A percentile compares a stretch with the other conserved stretches of the same genome.
Conservation (phyloP, 139 green algal genomes). For the Diplosphaera chodatii region DNA sequence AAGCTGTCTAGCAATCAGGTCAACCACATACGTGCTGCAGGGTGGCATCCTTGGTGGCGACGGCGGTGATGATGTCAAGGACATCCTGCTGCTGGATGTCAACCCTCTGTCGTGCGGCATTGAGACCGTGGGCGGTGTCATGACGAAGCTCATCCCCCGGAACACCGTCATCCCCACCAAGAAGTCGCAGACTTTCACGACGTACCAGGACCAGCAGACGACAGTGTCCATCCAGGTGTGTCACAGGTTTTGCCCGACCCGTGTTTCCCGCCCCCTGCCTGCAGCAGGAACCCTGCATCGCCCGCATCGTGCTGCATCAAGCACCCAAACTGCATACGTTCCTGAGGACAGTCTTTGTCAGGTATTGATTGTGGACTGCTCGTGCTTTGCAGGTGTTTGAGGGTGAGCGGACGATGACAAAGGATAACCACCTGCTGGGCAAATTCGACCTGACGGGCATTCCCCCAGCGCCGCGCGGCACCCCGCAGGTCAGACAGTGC, state of each 20-base stretch:
- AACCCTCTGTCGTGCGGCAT: conserved; percentile 88
- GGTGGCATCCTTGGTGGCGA: conserved; percentile 80
- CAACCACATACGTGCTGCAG: no score
- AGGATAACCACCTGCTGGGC: conserved; percentile 93
- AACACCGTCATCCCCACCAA: conserved; percentile 95
- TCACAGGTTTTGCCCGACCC: not conserved
- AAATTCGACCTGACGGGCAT: conserved; percentile 89
- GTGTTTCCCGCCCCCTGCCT: not conserved
- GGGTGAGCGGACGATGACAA: conserved; percentile 88
- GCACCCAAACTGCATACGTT: no score
- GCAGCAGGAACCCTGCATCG: no score
- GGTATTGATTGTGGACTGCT: no score
- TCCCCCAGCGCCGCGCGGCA: conserved; percentile 73
- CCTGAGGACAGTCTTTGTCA: no score
- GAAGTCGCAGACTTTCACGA: conserved; percentile 98
- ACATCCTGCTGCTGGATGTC: conserved; percentile 87
- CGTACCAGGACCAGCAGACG: conserved; percentile 95
- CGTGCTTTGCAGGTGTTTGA: conserved; percentile 86
- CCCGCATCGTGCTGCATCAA: no score
- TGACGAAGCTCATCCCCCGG: conserved; percentile 90
- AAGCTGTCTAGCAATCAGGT: no score
- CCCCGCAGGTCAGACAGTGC: no score
- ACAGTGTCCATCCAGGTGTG: conserved; percentile 83
- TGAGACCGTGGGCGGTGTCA: conserved; percentile 86
- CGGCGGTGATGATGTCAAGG: conserved; percentile 61